A percentile compares a stretch with the other conserved stretches of the same genome.
phyloP scores from a whole-genome alignment of 2,329 filamentous ascomycete genomes.

The Mariannaea elegans region DNA sequence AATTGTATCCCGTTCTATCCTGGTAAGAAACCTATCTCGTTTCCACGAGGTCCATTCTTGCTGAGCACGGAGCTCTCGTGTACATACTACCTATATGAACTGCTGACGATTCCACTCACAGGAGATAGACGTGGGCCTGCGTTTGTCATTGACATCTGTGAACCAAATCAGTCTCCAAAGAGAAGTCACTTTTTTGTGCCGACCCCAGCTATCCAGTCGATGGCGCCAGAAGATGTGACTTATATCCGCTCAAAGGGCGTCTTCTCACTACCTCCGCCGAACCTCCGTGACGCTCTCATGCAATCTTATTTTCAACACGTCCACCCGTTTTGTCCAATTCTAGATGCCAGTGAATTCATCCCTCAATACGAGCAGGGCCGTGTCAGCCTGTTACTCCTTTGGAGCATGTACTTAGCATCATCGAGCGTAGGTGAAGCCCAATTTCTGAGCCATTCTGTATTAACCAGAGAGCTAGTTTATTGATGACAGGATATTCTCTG shows the following conservation, averaged over 20 bases:
- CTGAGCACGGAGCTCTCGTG: too few relatives aligned
- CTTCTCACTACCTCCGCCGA: constrained; percentile 26
- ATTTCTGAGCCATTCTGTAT: neutral
- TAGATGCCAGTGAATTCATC: constrained; percentile 34
- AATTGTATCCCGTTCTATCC: constrained; percentile 13
- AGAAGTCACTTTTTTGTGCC: constrained; percentile 23
- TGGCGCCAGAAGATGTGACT: constrained; percentile 18
- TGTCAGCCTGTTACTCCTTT: constrained; percentile 33
- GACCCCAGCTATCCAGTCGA: constrained; percentile 12
- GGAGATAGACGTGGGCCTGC: constrained; percentile 16
- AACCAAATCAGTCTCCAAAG: constrained; percentile 4
- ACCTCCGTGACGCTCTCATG: constrained; percentile 26
- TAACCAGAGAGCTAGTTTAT: constrained; percentile 11
- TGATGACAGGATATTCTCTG: constrained; percentile 7
- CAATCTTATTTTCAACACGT: constrained; percentile 38
- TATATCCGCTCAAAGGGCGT: constrained; percentile 26
- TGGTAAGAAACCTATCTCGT: neutral
- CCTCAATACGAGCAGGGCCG: constrained; percentile 19
- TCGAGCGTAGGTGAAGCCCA: constrained; percentile 39
- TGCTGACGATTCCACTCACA: neutral
- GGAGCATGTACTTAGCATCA: constrained; percentile 44
- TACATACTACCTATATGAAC: neutral
- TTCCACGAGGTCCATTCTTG: too few relatives aligned
- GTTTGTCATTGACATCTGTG: constrained; percentile 13
- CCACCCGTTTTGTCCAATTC: constrained; percentile 36